These are phyloP conservation scores for Boletus albobrunnescens DNA, from an alignment of 1,284 basidiomycete species.

Conservation along the genomic window DNA sequence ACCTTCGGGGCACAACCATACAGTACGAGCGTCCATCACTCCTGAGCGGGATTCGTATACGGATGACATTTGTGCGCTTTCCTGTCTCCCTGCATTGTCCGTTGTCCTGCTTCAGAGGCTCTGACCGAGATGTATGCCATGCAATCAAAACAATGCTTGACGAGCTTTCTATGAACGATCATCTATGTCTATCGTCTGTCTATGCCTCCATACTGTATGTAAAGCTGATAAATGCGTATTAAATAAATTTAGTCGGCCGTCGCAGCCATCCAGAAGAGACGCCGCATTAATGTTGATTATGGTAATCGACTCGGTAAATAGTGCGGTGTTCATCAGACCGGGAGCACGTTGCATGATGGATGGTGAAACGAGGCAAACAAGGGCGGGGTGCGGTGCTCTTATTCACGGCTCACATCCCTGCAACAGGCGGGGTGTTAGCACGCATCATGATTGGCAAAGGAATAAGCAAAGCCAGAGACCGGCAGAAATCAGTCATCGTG, in stretches of 20 bases:
- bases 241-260: background rate
- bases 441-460: background rate
- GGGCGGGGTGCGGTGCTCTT: background rate
- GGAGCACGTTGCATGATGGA: background rate
- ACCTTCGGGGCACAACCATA: too few relatives aligned
- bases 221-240: background rate
- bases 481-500: conserved; percentile 9
- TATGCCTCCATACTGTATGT: background rate
- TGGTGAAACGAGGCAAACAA: background rate
- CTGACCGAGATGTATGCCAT: too few relatives aligned
- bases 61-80: too few relatives aligned
- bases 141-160: too few relatives aligned
- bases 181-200: background rate
- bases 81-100: too few relatives aligned
- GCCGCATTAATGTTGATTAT: background rate
- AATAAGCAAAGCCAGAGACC: background rate
- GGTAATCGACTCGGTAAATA: background rate
- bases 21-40: too few relatives aligned
- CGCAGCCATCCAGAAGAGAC: too few relatives aligned
- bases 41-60: too few relatives aligned
- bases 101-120: too few relatives aligned
- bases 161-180: too few relatives aligned
- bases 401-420: conserved; percentile 32
- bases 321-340: background rate
- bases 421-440: conserved; percentile 11